These are phyloP conservation scores for Theobroma cacao DNA, from an alignment of 345 rosid genomes.

Conservation along the genomic window DNA sequence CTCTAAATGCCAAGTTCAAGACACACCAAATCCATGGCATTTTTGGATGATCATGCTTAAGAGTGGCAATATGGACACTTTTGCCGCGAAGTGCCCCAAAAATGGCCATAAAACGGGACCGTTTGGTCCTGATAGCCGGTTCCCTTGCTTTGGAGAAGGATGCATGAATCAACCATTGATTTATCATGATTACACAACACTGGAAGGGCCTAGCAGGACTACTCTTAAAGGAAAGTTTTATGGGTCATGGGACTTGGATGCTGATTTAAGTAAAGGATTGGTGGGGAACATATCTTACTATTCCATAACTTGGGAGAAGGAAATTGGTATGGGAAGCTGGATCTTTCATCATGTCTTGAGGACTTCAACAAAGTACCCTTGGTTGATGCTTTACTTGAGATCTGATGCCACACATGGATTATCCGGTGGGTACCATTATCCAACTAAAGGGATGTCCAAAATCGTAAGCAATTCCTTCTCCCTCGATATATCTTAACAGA, in stretches of 20 bases:
- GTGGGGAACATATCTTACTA: slow-evolving; percentile 37
- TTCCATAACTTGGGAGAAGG: slow-evolving; percentile 47
- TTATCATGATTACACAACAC: slow-evolving; percentile 48
- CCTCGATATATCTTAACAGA: background rate
- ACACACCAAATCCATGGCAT: slow-evolving; percentile 60
- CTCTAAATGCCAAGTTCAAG: slow-evolving; percentile 54
- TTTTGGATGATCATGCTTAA: slow-evolving; percentile 75
- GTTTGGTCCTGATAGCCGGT: slow-evolving; percentile 37
- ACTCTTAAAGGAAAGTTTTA: slow-evolving; percentile 48
- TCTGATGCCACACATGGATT: slow-evolving; percentile 53
- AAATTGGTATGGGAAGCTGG: slow-evolving; percentile 55
- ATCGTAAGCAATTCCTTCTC: slow-evolving; percentile 31
- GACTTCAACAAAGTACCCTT: slow-evolving; percentile 63
- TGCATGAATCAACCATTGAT: slow-evolving; percentile 68
- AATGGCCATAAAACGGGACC: slow-evolving; percentile 50
- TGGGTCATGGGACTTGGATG: slow-evolving; percentile 65
- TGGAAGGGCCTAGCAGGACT: slow-evolving; percentile 28
- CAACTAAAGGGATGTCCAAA: slow-evolving; percentile 58
- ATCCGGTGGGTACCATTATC: slow-evolving; percentile 63
- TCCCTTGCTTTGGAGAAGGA: slow-evolving; percentile 66
- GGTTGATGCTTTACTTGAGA: slow-evolving; percentile 66
- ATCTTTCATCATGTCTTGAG: slow-evolving; percentile 46
- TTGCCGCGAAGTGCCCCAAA: slow-evolving; percentile 53
- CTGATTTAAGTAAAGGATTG: slow-evolving; percentile 28
- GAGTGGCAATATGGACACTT: slow-evolving; percentile 56